Base-by-base conservation (phyloP, 768 basidiomycete genomes). In the Pholiota molesta region DNA sequence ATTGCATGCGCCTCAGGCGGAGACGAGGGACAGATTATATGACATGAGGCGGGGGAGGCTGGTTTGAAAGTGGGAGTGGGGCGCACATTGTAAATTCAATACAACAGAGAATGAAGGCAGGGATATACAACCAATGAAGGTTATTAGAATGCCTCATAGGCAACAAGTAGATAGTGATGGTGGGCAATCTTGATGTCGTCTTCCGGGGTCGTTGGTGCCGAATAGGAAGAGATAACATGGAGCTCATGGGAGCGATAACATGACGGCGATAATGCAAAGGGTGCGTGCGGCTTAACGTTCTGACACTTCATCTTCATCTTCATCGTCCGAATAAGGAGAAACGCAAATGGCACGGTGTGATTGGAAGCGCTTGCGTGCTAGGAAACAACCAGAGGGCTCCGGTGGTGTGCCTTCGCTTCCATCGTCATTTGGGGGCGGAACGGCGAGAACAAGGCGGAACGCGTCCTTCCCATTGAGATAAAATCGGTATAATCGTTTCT, bases 401-500 rank as follows among this genome's bases (percentile, higher is more conserved):
- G 55, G 52, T 13, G 61, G 62, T 7, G 62, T 62, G 8, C 61
- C 61, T 45, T 62, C 61, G 29, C 61, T 57, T 76, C 79, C 14
- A 78, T 76, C 51, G 74, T 71, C 4, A 14, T 21, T 21, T 26
- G 74, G 52, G 5, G 71, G 77, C 11, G 86, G 82, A 5, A 92
- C 74, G 31, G 83, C 76, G 49, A 92, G 85, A 21, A 92, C 85
- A 52, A 95, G 86, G 40, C 94, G 83, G 70, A 93, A 97, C 0
- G 96, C 96, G 71, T 99, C 95, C 75, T 98, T 98, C 51, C 94
- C 94, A 71, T 97, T 99, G 66, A 99, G 85, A 70, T 99, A 99
- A 77, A 99, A 99, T 1, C 97, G 86, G 72, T 90, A 89, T 17
- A 99, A 81, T 4, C 96, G 88, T 73, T 99, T 99, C 79, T 98